Percentiles rank a stretch among this genome's conserved stretches.
These are phyloP conservation scores for Bacterosira constricta DNA, from an alignment of 108 stramenopile genomes.

Conservation along the genomic window DNA sequence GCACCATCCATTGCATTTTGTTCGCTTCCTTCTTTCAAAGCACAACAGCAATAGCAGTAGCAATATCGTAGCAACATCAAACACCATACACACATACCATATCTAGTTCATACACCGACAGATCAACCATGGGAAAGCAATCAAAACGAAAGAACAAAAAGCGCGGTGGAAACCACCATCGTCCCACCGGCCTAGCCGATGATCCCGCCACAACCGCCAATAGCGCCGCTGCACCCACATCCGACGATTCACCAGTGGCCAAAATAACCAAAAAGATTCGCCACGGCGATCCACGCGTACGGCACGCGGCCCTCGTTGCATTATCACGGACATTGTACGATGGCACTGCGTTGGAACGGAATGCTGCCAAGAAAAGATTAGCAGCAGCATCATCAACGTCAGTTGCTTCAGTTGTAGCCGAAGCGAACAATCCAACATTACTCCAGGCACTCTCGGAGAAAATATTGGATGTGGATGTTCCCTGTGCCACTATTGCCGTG, in stretches of 20 bases:
- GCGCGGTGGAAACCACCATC: neutral
- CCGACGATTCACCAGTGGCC: neutral
- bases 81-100: too few relatives aligned
- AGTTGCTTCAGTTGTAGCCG: neutral
- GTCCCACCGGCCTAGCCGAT: conserved; percentile 10
- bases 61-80: too few relatives aligned
- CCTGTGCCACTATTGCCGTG: conserved; percentile 68
- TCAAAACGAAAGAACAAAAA: conserved; percentile 37
- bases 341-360: conserved; percentile 16
- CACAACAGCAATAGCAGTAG: too few relatives aligned
- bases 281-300: conserved; percentile 63
- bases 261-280: conserved; percentile 44
- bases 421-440: conserved; percentile 33
- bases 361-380: neutral
- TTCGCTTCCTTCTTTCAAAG: too few relatives aligned
- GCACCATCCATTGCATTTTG: too few relatives aligned
- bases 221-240: neutral
- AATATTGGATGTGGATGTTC: conserved; percentile 63
- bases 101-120: too few relatives aligned
- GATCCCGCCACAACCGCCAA: neutral
- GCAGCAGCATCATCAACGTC: neutral
- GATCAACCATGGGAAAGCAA: conserved; percentile 54
- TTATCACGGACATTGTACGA: conserved; percentile 53
- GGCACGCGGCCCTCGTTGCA: conserved; percentile 65
- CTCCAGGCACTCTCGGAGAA: conserved; percentile 75